phyloP scores from a whole-genome alignment of 73 alveolate species.

The Tetrahymena thermophila region DNA sequence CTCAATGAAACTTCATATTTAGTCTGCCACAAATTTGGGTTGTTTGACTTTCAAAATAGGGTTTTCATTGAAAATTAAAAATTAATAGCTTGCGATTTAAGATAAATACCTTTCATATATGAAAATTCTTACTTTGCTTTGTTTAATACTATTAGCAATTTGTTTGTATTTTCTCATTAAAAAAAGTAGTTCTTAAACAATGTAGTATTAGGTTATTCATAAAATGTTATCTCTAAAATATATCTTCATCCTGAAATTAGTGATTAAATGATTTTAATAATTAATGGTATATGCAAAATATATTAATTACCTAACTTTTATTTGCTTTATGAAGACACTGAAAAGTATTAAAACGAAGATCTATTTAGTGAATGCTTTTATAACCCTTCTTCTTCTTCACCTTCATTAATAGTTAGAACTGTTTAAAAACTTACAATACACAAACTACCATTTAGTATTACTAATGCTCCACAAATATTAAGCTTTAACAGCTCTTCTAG shows the following conservation, averaged over 20 bases:
- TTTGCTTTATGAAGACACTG: neutral
- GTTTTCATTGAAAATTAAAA: neutral
- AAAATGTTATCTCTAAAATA: neutral
- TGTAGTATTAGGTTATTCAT: neutral
- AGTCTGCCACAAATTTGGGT: neutral
- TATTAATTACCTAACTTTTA: neutral
- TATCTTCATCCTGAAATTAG: neutral
- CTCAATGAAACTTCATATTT: neutral
- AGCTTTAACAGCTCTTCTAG: neutral
- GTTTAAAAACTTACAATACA: neutral
- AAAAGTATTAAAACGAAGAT: too few species aligned
- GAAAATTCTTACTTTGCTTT: neutral
- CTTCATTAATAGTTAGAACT: neutral
- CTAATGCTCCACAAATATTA: neutral
- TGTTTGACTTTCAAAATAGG: neutral
- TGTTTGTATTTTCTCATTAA: neutral
- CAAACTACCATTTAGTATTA: neutral
- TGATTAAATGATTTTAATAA: neutral
- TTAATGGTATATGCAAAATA: neutral
- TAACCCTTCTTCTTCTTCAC: neutral
- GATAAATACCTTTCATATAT: neutral
- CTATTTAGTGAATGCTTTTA: neutral
- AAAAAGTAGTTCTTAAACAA: neutral
- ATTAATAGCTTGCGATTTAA: neutral
- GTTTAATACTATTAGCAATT: neutral